Evolutionary conservation across 495 filamentous ascomycete genomes (phyloP).

Genomic region (Aspergillus egyptiacus): DNA sequence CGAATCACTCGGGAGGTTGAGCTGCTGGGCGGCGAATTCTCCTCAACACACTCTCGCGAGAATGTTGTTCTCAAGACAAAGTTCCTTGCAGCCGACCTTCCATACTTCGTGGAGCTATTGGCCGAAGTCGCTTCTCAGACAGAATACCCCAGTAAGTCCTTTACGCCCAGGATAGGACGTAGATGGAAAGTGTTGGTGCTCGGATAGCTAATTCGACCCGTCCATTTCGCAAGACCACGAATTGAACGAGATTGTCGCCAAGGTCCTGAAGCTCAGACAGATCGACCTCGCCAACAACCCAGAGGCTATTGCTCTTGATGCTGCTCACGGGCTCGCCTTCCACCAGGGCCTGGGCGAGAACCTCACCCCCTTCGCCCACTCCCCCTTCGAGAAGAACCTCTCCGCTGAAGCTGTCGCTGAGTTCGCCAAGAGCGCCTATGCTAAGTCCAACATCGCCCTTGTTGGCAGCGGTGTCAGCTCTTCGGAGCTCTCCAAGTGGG

Average conservation of each 20-base stretch:
- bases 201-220: slow-evolving; percentile 1
- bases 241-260: slow-evolving; percentile 76
- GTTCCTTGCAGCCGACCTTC: slow-evolving; percentile 90
- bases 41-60: slow-evolving; percentile 82
- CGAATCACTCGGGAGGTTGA: slow-evolving; percentile 93
- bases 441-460: slow-evolving; percentile 83
- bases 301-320: slow-evolving; percentile 69
- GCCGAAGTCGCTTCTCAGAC: slow-evolving; percentile 85
- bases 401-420: slow-evolving; percentile 60
- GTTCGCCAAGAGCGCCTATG: slow-evolving; percentile 72
- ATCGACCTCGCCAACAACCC: slow-evolving; percentile 59
- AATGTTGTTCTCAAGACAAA: slow-evolving; percentile 86
- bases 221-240: slow-evolving; percentile 59
- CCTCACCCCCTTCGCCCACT: slow-evolving; percentile 61
- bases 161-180: background rate
- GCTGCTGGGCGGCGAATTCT: slow-evolving; percentile 82
- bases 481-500: slow-evolving; percentile 79
- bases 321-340: slow-evolving; percentile 85
- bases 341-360: slow-evolving; percentile 83
- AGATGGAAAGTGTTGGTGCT: background rate
- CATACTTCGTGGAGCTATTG: slow-evolving; percentile 95
- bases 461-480: slow-evolving; percentile 82
- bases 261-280: slow-evolving; percentile 65
- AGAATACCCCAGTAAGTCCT: slow-evolving; percentile 68
- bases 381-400: slow-evolving; percentile 70